Base-by-base conservation (phyloP, 106 monocot genomes). In the Hemerocallis citrina region DNA sequence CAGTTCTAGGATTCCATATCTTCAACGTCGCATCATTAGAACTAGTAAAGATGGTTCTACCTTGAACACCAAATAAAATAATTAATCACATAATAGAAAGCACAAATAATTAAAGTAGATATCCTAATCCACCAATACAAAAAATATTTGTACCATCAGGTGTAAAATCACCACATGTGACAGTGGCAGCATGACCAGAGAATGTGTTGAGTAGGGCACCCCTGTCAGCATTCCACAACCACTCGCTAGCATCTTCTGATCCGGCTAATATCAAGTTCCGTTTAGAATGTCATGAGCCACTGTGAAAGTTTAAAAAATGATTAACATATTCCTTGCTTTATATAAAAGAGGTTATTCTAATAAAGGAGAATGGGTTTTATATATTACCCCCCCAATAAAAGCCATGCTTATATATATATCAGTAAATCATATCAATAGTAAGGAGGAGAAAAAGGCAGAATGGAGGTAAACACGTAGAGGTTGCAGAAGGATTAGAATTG, bases 221-320 rank as follows among this genome's bases (percentile, higher is more conserved):
- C 75, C 69, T 85, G 29, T 99, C 98, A 57, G 79, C 77, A 72
- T 99, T 99, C 98, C 98, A 99, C 92, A 99, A 72, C 77, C 85
- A 99, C 5, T 77, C 70, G 65, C 68, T 88, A 48, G 70, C 67
- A 76, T 99, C 98, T 58, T 88, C 85, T 47, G 85, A 88, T 15
- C 98, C 98, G 38, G 79, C 88, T 40, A 99, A 59, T 63, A 99
- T 49, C 58, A 99, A 28, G 50, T 82, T 68, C 8, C 98, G 92
- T 63, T 67, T 79, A 34, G 91, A 88, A 61, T 99, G 98, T 92
- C 98, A 99, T 99, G 19, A 99, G 56, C 98, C 98, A 99, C 92
- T 93, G 61, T 28, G 35, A 1, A 59, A 22, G 29, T 47, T 22
- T 61, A 69, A 38, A 55, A 22, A 68, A 24, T 17, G 22, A 2